Evolutionary conservation across 2,329 filamentous ascomycete species (phyloP), one percentile per base, ranked within the genome.

Genomic region (Diaporthe amygdali): DNA sequence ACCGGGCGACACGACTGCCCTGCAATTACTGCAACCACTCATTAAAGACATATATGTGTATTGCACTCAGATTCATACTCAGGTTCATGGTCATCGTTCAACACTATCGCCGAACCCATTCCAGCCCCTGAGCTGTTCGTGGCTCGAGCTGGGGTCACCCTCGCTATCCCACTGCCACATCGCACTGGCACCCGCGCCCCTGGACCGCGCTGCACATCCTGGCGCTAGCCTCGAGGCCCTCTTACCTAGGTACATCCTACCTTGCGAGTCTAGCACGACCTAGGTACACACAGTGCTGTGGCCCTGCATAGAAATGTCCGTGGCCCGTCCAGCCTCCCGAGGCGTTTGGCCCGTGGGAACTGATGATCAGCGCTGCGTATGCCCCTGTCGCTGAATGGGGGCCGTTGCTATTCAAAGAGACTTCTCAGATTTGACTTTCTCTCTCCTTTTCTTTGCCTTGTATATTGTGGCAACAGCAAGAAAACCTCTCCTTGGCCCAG

Each of bases 131-230:
- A 64, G 41, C n/a, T 34, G 41, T 47, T 4, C 15, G 20, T 20
- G n/a, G 27, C 14, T 10, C 44, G 25, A n/a, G 59, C 59, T 49
- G 59, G 59, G 59, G 44, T 64, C 22, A 15, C 9, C 59, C 59
- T 59, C 22, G 55, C 37, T 8, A 15, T 12, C 27, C 15, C 41
- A 20, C n/a, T n/a, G 17, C 8, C 9, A 22, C 14, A 49, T 64
- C 59, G 44, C 41, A 63, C 44, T 64, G 59, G 20, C 37, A 49
- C 41, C 59, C 44, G 59, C 59, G 39, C 56, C 56, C 56, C 56
- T 46, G 56, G 56, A 15, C 56, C 55, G 55, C 25, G 22, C 56
- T 46, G 56, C 39, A 63, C 59, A 63, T 63, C 59, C 47, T n/a
- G 17, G 20, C 59, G 44, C 59, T 49, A 64, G 59, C 44, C 41